Evolutionary conservation across 78 protist genomes (phyloP).

Genomic region (Dictyostelium firmibasis): DNA sequence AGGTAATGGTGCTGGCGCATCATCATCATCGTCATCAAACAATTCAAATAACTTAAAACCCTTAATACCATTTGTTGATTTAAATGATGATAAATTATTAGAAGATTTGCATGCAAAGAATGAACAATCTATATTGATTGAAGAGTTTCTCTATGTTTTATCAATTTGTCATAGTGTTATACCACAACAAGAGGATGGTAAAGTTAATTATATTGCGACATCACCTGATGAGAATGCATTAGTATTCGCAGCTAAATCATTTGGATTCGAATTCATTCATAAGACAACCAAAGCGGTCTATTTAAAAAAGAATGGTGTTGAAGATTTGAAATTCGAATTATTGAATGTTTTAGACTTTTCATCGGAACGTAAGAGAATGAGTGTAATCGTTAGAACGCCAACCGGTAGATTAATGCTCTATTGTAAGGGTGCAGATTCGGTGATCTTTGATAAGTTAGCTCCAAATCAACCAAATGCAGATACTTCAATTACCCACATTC

Average conservation of each 20-base stretch:
- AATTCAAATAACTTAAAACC: background rate
- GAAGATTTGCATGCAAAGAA: constrained; percentile 6
- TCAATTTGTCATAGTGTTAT: constrained; percentile 93
- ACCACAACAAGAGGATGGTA: constrained; percentile 55
- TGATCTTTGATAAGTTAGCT: constrained; percentile 23
- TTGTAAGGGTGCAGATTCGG: constrained; percentile 94
- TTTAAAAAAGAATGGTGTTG: constrained; percentile 78
- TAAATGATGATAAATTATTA: constrained; percentile 28
- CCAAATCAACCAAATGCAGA: background rate
- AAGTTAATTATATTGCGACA: constrained; percentile 81
- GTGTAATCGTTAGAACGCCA: constrained; percentile 60
- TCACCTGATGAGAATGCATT: constrained; percentile 96
- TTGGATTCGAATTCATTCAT: constrained; percentile 41
- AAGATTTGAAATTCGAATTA: constrained; percentile 64
- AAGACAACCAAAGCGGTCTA: constrained; percentile 43
- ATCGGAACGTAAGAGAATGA: constrained; percentile 94
- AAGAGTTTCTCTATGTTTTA: constrained; percentile 81
- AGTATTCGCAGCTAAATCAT: constrained; percentile 62
- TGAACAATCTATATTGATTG: constrained; percentile 36
- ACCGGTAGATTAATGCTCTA: constrained; percentile 60
- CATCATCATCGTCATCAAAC: background rate
- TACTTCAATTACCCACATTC: background rate
- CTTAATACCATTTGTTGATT: background rate
- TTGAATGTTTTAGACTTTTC: constrained; percentile 88
- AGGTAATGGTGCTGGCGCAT: background rate